A percentile compares a stretch with the other conserved stretches of the same genome.
Conservation (phyloP, 2,329 filamentous ascomycete species). For the Cytospora paraplurivora region DNA sequence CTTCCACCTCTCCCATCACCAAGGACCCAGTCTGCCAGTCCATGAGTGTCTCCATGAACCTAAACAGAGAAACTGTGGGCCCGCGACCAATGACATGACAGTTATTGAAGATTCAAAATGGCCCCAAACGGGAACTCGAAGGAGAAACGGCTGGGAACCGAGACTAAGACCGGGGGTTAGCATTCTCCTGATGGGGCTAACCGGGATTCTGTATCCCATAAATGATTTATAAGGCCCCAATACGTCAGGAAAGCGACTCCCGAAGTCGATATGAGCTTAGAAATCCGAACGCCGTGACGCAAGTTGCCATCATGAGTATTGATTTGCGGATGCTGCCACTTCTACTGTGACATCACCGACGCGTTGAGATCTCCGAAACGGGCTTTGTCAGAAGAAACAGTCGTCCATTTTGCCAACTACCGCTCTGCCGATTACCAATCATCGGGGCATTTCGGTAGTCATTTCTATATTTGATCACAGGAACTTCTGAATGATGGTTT, state of each 20-base stretch:
- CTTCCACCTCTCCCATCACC: conserved; percentile 30
- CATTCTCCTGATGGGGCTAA: not conserved
- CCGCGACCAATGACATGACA: conserved; percentile 6
- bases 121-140: conserved; percentile 5
- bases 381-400: not conserved
- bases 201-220: not conserved
- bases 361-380: not conserved
- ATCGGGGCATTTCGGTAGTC: not conserved
- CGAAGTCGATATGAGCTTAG: not conserved
- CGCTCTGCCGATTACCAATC: too few species aligned
- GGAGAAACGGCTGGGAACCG: conserved; percentile 6
- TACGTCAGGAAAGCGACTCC: not conserved
- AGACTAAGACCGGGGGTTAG: not conserved
- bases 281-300: not conserved
- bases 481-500: too few species aligned
- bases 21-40: not conserved
- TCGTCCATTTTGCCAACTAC: too few species aligned
- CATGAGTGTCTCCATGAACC: conserved; percentile 5
- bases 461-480: too few species aligned
- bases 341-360: not conserved
- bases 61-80: conserved; percentile 18
- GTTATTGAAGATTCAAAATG: conserved; percentile 16
- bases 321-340: not conserved
- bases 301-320: not conserved
- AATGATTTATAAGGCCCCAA: too few species aligned